phyloP scores from a whole-genome alignment of 1,139 yeast genomes.

The Nakaseomyces delphensis region DNA sequence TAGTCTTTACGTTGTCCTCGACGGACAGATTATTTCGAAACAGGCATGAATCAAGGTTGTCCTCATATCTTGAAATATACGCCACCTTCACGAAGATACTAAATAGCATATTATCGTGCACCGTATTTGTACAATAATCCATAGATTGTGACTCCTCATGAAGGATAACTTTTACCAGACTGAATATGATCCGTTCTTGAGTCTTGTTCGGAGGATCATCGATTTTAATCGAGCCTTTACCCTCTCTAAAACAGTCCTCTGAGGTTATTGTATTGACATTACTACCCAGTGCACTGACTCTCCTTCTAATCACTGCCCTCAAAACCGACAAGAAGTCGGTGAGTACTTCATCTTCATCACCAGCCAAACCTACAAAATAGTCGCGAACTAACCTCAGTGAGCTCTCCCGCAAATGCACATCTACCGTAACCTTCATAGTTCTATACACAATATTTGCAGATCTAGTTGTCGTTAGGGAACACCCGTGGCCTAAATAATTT shows the following conservation, averaged over 20 bases:
- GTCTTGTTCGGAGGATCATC: constrained; percentile 22
- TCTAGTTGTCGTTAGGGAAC: too few species aligned
- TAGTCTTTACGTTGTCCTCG: background rate
- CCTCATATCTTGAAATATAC: constrained; percentile 14
- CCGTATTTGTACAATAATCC: constrained; percentile 14
- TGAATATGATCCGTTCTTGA: constrained; percentile 22
- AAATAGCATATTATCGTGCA: constrained; percentile 29
- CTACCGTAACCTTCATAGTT: background rate
- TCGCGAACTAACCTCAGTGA: background rate
- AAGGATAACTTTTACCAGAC: constrained; percentile 24
- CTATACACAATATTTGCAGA: too few species aligned
- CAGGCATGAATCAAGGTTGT: background rate
- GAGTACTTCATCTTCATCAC: background rate
- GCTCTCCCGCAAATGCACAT: constrained; percentile 3
- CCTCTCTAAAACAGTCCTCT: constrained; percentile 13
- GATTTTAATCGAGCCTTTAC: constrained; percentile 22
- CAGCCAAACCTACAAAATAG: background rate
- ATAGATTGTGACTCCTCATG: constrained; percentile 17
- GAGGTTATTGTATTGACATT: background rate
- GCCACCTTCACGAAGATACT: constrained; percentile 26
- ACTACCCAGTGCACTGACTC: background rate
- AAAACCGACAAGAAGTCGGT: background rate
- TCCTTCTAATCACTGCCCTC: background rate
- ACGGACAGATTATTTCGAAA: background rate
- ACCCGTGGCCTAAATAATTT: too few species aligned